These are phyloP conservation scores for Ceratocystis variospora DNA, from an alignment of 2,329 filamentous ascomycete species.

Conservation along the genomic window DNA sequence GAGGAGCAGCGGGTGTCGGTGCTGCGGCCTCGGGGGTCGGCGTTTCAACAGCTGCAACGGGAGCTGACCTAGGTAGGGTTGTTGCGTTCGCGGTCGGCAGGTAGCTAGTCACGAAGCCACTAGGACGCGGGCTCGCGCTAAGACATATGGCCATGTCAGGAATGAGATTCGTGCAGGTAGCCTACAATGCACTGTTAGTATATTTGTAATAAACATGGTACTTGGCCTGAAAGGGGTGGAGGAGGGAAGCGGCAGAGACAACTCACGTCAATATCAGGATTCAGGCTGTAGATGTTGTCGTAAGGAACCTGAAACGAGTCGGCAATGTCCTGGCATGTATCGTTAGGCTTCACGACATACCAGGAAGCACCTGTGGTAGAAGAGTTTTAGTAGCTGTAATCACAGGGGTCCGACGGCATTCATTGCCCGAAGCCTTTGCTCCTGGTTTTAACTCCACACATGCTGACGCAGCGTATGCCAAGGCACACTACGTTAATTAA, in stretches of 20 bases:
- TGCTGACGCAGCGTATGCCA: no score
- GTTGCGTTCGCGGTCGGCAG: not conserved
- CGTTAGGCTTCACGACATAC: slow-evolving; percentile 13
- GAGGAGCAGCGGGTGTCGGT: not conserved
- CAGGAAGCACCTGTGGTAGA: slow-evolving; percentile 11
- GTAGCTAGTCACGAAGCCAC: not conserved
- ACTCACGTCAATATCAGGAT: slow-evolving; percentile 15
- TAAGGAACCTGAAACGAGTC: slow-evolving; percentile 2
- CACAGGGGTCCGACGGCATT: no score
- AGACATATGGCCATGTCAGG: slow-evolving; percentile 14
- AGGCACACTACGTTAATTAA: no score
- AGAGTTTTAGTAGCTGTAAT: not conserved
- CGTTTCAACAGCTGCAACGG: not conserved
- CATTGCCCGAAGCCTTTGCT: no score
- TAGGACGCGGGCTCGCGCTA: not conserved
- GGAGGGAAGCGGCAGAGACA: no score
- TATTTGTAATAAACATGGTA: no score
- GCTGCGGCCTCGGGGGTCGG: not conserved
- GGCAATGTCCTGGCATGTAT: slow-evolving; percentile 16
- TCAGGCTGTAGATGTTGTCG: slow-evolving; percentile 9
- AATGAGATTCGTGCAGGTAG: slow-evolving; percentile 15
- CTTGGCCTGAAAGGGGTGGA: not conserved
- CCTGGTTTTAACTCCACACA: no score
- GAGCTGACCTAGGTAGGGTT: not conserved
- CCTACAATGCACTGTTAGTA: not conserved